Evolutionary conservation across 108 stramenopile genomes (phyloP).

Genomic region (Cyclotella atomus): DNA sequence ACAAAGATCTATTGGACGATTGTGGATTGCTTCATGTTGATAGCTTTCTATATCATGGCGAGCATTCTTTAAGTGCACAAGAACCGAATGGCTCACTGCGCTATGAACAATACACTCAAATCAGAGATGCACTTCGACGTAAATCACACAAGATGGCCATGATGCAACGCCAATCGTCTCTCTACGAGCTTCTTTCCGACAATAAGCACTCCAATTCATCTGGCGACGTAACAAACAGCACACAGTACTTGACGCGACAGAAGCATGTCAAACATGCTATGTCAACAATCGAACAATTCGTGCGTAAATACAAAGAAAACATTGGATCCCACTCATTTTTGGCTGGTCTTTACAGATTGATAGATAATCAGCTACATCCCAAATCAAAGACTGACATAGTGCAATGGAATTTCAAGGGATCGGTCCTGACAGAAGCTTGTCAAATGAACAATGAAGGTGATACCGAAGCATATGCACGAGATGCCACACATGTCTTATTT

Average conservation of each 20-base stretch:
- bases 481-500: constrained; percentile 41
- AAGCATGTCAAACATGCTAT: constrained; percentile 21
- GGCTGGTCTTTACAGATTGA: constrained; percentile 41
- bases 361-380: constrained; percentile 33
- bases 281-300: constrained; percentile 29
- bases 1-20: constrained; percentile 29
- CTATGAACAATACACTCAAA: constrained; percentile 34
- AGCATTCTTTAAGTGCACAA: too few species aligned
- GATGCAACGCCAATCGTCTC: constrained; percentile 36
- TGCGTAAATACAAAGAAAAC: constrained; percentile 36
- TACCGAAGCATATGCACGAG: constrained; percentile 36
- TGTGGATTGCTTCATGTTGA: constrained; percentile 44
- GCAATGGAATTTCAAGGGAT: constrained; percentile 45
- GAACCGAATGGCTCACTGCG: background rate
- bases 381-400: constrained; percentile 17
- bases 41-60: constrained; percentile 15
- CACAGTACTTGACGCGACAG: constrained; percentile 13
- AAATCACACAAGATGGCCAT: constrained; percentile 37
- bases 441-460: constrained; percentile 10
- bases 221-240: background rate
- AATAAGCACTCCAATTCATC: background rate
- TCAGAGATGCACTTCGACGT: constrained; percentile 40
- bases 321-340: constrained; percentile 51
- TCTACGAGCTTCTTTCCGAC: constrained; percentile 34
- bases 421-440: constrained; percentile 49